Base-by-base conservation (phyloP, 768 basidiomycete species). In the Leucocoprinus birnbaumii region DNA sequence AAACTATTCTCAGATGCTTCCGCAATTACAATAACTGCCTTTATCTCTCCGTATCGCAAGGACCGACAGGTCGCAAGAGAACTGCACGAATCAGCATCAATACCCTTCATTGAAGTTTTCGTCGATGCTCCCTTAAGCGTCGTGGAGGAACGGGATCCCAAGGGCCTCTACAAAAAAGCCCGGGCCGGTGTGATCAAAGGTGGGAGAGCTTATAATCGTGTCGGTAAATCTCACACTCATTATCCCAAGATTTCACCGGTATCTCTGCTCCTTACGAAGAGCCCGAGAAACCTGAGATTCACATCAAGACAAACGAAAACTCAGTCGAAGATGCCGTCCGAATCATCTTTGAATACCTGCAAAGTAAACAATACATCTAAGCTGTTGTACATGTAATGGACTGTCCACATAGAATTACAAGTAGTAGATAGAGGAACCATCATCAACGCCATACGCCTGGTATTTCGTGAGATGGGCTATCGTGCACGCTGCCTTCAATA, bases 151-250 rank as follows among this genome's bases (percentile, higher is more conserved):
- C 85, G 97, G 53, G 97, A 99, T 68, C 97, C 97, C 1, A 99
- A 99, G 71, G 96, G 97, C 1, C 73, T 99, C 57, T 99, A 99
- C 76, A 95, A 91, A 75, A 97, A 93, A 70, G 97, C 97, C 6
- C 78, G 97, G 58, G 86, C 89, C 0, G 97, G 97, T 11, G 90
- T 94, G 72, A 98, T 99, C 65, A 93, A 92, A 83, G 93, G 96
- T 93, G 55, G 50, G 74, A 24, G 2, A 49, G 41, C 27, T 27
- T 6, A 5, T 3, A 5, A 37, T 31, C 24, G 37, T 26, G 18
- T 22, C 18, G 4, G 26, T 25, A 11, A 9, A 37, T 11, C 18
- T n/a, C 27, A 9, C 14, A 49, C 34, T 26, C 22, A 47, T 48
- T 41, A 51, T 27, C n/a, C 42, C 2, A 65, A 98, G 97, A 98